Evolutionary conservation across 495 filamentous ascomycete species (phyloP), one percentile per base, ranked within the genome.

Genomic region (Aspergillus haitiensis): DNA sequence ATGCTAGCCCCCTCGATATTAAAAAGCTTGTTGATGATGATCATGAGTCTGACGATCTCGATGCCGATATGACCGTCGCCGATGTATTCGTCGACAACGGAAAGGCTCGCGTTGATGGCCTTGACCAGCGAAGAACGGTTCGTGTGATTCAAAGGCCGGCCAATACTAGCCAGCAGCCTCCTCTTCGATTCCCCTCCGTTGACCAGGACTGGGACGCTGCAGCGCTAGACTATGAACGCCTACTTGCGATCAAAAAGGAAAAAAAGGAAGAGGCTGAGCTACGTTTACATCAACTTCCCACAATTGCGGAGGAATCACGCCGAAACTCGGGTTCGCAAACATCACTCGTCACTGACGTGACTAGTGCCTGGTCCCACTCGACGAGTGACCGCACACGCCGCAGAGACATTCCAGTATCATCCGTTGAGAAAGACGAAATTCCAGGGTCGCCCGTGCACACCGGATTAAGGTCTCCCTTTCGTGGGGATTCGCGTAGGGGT

Each of bases 61-160:
- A 69, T 52, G 37, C 65, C n/a, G 67, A 72, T 3, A 56, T 73
- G 62, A 70, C 72, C 0, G 74, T 78, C 7, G 70, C 71, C 1
- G 70, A 76, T 55, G 71, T 78, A 2, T 79, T 72, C 37, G 70
- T 79, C 5, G 67, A 79, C 21, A 62, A 58, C 15, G 76, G 74
- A 0, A 74, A 71, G 39, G 72, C 68, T 9, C 66, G 59, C 6
- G 32, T 52, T 9, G 72, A 77, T 49, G 71, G 70, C 7, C 64
- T 62, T 50, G 76, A 79, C 59, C 76, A 79, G 62, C 63, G 59
- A 11, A 72, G 66, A 3, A 67, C 60, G 5, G 71, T 77, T 0
- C 65, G 71, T 2, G 73, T 78, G 7, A 66, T 77, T 27, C 72
- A 72, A 52, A 72, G 63, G 16, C 68, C 71, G 0, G 33, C 31